Conservation (phyloP, 2,329 filamentous ascomycete genomes). For the Penicillium concentricum region DNA sequence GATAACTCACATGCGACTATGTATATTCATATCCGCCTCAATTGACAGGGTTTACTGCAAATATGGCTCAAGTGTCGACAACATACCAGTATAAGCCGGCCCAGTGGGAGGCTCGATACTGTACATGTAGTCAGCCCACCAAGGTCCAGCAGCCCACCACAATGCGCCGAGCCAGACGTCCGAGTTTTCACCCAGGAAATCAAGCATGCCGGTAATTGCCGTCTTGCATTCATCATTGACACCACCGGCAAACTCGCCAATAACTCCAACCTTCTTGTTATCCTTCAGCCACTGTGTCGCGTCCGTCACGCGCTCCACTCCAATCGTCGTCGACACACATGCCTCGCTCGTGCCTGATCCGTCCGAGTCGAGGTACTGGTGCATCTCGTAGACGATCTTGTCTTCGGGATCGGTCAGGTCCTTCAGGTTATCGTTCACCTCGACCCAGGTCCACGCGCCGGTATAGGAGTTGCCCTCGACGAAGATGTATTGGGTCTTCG, state of each 20-base stretch:
- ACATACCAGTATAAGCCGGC: slow-evolving; percentile 40
- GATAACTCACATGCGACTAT: neutral
- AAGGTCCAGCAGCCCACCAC: slow-evolving; percentile 59
- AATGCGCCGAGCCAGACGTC: slow-evolving; percentile 56
- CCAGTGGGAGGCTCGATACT: slow-evolving; percentile 52
- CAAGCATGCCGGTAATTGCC: slow-evolving; percentile 52
- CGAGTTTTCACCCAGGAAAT: slow-evolving; percentile 48
- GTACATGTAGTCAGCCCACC: slow-evolving; percentile 50
- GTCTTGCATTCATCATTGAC: slow-evolving; percentile 51
- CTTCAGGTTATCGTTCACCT: slow-evolving; percentile 45
- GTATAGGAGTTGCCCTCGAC: slow-evolving; percentile 55
- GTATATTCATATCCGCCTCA: neutral
- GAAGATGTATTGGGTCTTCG: slow-evolving; percentile 59
- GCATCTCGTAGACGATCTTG: slow-evolving; percentile 61
- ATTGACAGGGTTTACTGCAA: neutral
- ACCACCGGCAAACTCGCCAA: slow-evolving; percentile 58
- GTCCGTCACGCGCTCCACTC: slow-evolving; percentile 48
- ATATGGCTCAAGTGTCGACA: slow-evolving; percentile 28
- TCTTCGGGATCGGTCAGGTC: slow-evolving; percentile 52
- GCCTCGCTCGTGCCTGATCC: slow-evolving; percentile 51
- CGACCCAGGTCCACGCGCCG: slow-evolving; percentile 52
- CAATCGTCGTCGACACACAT: slow-evolving; percentile 57
- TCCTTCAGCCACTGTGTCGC: slow-evolving; percentile 56
- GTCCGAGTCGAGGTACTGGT: slow-evolving; percentile 61
- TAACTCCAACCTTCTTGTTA: slow-evolving; percentile 53